Conservation (phyloP, 192 early-diverging fungal genomes). For the Entomortierella parvispora region DNA sequence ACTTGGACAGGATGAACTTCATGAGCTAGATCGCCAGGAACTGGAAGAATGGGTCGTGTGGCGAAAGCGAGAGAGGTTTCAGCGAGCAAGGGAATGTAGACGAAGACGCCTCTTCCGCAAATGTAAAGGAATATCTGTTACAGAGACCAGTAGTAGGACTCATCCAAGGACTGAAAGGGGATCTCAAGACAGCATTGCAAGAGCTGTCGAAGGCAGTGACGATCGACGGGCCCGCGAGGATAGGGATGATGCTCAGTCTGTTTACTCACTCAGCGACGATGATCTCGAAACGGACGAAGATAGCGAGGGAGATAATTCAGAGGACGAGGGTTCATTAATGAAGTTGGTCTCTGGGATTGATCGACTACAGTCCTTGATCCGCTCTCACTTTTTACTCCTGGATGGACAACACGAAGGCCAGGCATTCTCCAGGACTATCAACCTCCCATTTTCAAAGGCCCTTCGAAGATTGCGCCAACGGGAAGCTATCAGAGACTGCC, state of each 20-base stretch:
- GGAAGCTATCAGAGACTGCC: constrained; percentile 4
- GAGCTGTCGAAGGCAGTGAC: too few relatives aligned
- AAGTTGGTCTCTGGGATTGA: constrained; percentile 29
- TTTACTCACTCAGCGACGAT: too few relatives aligned
- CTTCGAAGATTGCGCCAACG: constrained; percentile 16
- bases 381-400: neutral
- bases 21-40: constrained; percentile 28
- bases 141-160: too few relatives aligned
- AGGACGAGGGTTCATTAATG: constrained; percentile 36
- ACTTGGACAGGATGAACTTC: neutral
- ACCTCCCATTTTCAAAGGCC: neutral
- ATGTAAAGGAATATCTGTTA: neutral
- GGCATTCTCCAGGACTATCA: neutral
- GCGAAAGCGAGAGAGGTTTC: constrained; percentile 9
- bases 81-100: neutral
- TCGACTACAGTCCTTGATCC: constrained; percentile 3
- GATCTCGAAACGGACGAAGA: constrained; percentile 1
- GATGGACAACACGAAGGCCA: neutral
- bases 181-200: too few relatives aligned
- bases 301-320: constrained; percentile 16
- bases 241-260: too few relatives aligned
- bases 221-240: too few relatives aligned
- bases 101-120: neutral
- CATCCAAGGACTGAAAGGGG: too few relatives aligned
- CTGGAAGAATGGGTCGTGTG: constrained; percentile 22